These are phyloP conservation scores for Leptodermis oblonga DNA, from an alignment of 257 asterid genomes.

Conservation along the genomic window DNA sequence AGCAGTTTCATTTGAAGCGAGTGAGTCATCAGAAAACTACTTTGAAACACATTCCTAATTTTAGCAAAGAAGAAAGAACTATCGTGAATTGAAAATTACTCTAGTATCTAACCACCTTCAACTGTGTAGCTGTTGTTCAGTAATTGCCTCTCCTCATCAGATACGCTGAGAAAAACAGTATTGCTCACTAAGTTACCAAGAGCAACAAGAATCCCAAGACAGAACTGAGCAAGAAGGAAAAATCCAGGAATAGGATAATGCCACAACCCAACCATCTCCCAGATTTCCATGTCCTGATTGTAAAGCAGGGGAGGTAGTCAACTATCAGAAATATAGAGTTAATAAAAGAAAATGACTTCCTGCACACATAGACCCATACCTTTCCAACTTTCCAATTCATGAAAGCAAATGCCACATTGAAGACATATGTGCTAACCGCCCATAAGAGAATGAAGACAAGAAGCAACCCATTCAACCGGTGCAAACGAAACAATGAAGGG, in stretches of 20 bases:
- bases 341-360: slow-evolving; percentile 21
- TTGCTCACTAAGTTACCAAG: slow-evolving; percentile 94
- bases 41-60: background rate
- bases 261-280: slow-evolving; percentile 99
- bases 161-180: slow-evolving; percentile 70
- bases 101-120: slow-evolving; percentile 51
- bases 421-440: slow-evolving; percentile 95
- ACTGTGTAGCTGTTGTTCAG: slow-evolving; percentile 49
- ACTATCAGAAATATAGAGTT: slow-evolving; percentile 18
- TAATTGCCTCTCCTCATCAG: slow-evolving; percentile 68
- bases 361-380: slow-evolving; percentile 46
- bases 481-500: slow-evolving; percentile 90
- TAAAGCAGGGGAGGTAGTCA: slow-evolving; percentile 22
- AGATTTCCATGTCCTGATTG: slow-evolving; percentile 89
- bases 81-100: slow-evolving; percentile 7
- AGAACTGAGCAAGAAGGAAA: slow-evolving; percentile 88
- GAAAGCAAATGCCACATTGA: slow-evolving; percentile 85
- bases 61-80: slow-evolving; percentile 13
- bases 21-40: background rate
- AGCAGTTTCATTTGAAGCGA: background rate
- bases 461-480: slow-evolving; percentile 85
- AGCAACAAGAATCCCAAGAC: slow-evolving; percentile 96
- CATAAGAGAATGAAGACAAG: slow-evolving; percentile 98
- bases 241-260: slow-evolving; percentile 98
- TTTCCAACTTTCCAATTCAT: slow-evolving; percentile 80